These are phyloP conservation scores for Malassezia sympodialis DNA, from an alignment of 1,284 basidiomycete genomes.

Conservation along the genomic window DNA sequence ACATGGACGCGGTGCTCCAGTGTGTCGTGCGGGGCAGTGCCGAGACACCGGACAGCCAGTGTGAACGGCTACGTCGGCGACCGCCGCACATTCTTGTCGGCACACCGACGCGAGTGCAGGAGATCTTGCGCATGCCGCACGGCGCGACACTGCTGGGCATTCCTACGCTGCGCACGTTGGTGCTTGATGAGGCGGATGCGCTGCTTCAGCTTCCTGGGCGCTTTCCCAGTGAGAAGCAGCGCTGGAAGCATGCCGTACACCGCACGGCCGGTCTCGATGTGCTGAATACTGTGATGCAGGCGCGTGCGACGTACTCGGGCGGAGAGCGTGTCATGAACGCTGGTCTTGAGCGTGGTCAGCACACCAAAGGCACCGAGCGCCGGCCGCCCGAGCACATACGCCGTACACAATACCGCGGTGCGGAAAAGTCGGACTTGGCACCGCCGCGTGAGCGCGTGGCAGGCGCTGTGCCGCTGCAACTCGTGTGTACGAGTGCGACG, in stretches of 20 bases:
- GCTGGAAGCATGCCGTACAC: slow-evolving; percentile 39
- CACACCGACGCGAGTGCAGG: slow-evolving; percentile 35
- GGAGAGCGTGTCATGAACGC: slow-evolving; percentile 28
- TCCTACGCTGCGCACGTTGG: slow-evolving; percentile 31
- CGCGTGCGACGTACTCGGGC: slow-evolving; percentile 32
- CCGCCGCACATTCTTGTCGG: slow-evolving; percentile 42
- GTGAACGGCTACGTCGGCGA: slow-evolving; percentile 20
- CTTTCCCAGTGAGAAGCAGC: slow-evolving; percentile 36
- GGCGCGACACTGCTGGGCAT: slow-evolving; percentile 32
- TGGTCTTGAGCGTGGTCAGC: slow-evolving; percentile 32
- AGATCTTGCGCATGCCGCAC: slow-evolving; percentile 27
- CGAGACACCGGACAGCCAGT: slow-evolving; percentile 20
- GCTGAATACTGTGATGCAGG: slow-evolving; percentile 34
- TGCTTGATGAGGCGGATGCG: slow-evolving; percentile 43
- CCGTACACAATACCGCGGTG: slow-evolving; percentile 29
- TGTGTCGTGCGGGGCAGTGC: slow-evolving; percentile 27
- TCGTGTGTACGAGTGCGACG: slow-evolving; percentile 38
- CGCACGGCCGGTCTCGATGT: slow-evolving; percentile 34
- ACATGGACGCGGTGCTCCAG: slow-evolving; percentile 36
- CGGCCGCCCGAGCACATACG: slow-evolving; percentile 31
- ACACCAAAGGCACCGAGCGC: slow-evolving; percentile 23
- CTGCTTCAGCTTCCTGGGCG: slow-evolving; percentile 39
- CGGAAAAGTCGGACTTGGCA: slow-evolving; percentile 21
- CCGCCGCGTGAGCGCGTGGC: slow-evolving; percentile 18
- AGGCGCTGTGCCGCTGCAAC: slow-evolving; percentile 32